Evolutionary conservation across 116 monocot genomes (phyloP).

Genomic region (Thalassia testudinum): DNA sequence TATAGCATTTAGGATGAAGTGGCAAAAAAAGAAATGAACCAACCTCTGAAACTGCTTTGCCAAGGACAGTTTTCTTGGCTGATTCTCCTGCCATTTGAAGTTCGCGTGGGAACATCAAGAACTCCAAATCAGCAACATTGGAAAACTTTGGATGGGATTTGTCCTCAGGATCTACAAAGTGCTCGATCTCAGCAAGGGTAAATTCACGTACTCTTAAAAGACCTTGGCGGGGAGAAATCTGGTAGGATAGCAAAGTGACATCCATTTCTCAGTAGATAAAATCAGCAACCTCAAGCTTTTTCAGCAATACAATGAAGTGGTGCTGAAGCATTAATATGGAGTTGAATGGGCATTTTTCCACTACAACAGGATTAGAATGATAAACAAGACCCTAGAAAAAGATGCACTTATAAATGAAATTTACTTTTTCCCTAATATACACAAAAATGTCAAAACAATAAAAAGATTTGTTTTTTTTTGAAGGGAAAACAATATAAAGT

Average conservation of each 20-base stretch:
- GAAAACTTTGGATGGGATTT: slow-evolving; percentile 91
- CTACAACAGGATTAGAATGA: not conserved
- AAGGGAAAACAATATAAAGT: too few relatives aligned
- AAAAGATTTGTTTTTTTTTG: too few relatives aligned
- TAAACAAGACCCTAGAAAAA: too few relatives aligned
- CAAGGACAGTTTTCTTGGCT: slow-evolving; percentile 37
- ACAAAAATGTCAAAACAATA: too few relatives aligned
- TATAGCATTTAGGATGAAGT: not conserved
- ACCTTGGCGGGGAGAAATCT: slow-evolving; percentile 99
- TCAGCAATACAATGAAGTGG: too few relatives aligned
- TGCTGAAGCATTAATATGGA: too few relatives aligned
- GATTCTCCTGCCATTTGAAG: slow-evolving; percentile 49
- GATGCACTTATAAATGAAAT: too few relatives aligned
- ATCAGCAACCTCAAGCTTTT: too few relatives aligned
- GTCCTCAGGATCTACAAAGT: slow-evolving; percentile 93
- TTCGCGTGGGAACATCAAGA: slow-evolving; percentile 89
- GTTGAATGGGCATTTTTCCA: too few relatives aligned
- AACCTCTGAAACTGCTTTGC: slow-evolving; percentile 76
- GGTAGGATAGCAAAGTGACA: slow-evolving; percentile 3
- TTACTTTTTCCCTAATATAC: too few relatives aligned
- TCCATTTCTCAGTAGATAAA: not conserved
- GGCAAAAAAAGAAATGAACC: not conserved
- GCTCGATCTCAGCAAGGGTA: slow-evolving; percentile 89
- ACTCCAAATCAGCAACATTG: slow-evolving; percentile 67
- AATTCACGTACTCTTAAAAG: slow-evolving; percentile 92